Base-by-base conservation (phyloP, 371 early-diverging fungal species). In the Mortierella sp. region DNA sequence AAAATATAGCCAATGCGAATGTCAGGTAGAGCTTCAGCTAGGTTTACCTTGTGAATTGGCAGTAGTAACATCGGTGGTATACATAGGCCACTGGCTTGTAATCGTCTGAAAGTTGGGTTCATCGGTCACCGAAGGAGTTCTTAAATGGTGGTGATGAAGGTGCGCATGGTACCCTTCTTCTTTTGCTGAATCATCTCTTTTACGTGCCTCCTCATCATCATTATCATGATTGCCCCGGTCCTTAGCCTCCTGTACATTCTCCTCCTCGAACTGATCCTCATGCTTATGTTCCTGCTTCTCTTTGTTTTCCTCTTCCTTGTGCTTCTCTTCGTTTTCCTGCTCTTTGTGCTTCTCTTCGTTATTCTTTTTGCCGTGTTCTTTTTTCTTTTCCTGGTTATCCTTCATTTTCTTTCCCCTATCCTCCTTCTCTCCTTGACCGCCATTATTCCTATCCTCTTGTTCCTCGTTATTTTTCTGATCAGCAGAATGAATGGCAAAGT, bases 401-500 rank as follows among this genome's bases (percentile, higher is more conserved):
- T 52, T 37, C 17, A 32, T 39, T 0, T 32, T 14, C 11, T 42
- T 34, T 12, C 53, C 53, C 21, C 30, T 47, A 6, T 31, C 19
- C 26, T 7, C 34, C 12, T 21, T 42, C 3, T 34, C 7, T 17
- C n/a, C n/a, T n/a, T n/a, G n/a, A n/a, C n/a, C n/a, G n/a, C n/a
- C n/a, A n/a, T n/a, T n/a, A n/a, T n/a, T n/a, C n/a, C n/a, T n/a
- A n/a, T n/a, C n/a, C n/a, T n/a, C n/a, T n/a, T n/a, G n/a, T n/a
- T n/a, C n/a, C n/a, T n/a, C n/a, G n/a, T n/a, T n/a, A n/a, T n/a
- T n/a, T n/a, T n/a, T n/a, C n/a, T n/a, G n/a, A n/a, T n/a, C n/a
- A n/a, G 49, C 19, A 7, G 42, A 37, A 15, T 23, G 30, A 39
- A 72, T 61, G 2, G 2, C 17, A 28, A 68, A 68, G 31, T 59